Evolutionary conservation across 495 filamentous ascomycete species (phyloP).

Genomic region (Xylaria bambusicola): DNA sequence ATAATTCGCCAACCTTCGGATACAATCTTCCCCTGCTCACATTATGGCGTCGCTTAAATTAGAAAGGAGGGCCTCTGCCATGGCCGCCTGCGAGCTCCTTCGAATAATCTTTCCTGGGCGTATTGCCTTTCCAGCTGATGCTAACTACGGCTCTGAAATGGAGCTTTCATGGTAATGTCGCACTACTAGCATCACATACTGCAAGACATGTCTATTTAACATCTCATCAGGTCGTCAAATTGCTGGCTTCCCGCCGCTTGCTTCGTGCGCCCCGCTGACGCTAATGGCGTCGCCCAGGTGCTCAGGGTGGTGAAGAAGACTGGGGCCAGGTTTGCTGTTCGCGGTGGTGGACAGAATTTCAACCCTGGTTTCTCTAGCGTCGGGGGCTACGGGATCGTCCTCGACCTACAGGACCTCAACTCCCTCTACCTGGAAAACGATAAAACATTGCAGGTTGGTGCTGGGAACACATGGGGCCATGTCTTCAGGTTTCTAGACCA

Average conservation of each 20-base stretch:
- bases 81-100: too few species aligned
- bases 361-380: constrained; percentile 41
- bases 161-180: too few species aligned
- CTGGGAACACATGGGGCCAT: neutral
- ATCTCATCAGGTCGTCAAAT: neutral
- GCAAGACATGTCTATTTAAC: too few species aligned
- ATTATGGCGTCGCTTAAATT: too few species aligned
- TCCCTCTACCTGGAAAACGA: neutral
- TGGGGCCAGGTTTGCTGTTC: constrained; percentile 42
- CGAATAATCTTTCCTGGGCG: too few species aligned
- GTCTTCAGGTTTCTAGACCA: constrained; percentile 9
- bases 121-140: too few species aligned
- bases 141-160: too few species aligned
- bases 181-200: too few species aligned
- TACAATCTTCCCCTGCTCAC: too few species aligned
- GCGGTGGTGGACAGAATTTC: constrained; percentile 47
- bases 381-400: constrained; percentile 37
- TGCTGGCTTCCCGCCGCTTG: constrained; percentile 24
- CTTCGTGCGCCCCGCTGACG: constrained; percentile 29
- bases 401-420: constrained; percentile 32
- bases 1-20: too few species aligned
- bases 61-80: too few species aligned
- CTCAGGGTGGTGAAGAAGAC: constrained; percentile 8
- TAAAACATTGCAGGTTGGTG: neutral
- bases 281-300: constrained; percentile 21